Base-by-base conservation (phyloP, 2,329 filamentous ascomycete genomes). In the Periglandula ipomoeae region DNA sequence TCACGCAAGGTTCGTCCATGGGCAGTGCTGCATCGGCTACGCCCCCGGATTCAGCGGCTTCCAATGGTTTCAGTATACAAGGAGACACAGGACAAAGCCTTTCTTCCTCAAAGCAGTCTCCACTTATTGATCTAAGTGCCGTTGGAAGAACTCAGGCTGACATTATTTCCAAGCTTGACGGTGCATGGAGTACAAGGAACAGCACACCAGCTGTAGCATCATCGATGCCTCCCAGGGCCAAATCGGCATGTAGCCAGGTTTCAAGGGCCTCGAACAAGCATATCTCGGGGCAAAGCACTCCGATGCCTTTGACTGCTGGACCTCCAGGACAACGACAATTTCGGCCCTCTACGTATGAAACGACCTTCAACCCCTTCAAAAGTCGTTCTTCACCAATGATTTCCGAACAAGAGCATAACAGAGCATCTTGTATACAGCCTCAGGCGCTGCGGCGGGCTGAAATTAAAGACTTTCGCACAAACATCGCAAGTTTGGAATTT, bases 261-360 rank as follows among this genome's bases (percentile, higher is more conserved):
- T 42, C 34, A 7, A 47, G 42, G 30, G 48, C 47, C 38, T 19
- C 39, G 3, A 39, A 32, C 4, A 52, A 56, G n/a, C 58, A 65
- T 17, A 56, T 65, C 3, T 61, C 57, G 23, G 64, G 63, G 1
- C 61, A 65, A 1, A 73, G 73, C 5, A 67, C 66, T 17, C 76
- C 74, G n/a, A 67, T 62, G 20, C 76, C 75, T 9, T 57, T 79
- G 53, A 78, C 72, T 19, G 76, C 76, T 24, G 76, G 76, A 2
- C 76, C 76, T 38, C 76, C 76, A 11, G 76, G 76, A 19, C 71
- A 74, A 51, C 71, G 75, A 38, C 72, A 74, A 49, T 71, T 70
- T 54, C 71, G 66, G 19, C 64, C 72, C n/a, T 65, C 67, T 22
- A 67, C 67, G 2, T 64, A 72, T 30, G 70, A 75, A 24, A 59